Evolutionary conservation across 768 basidiomycete species (phyloP), one percentile per base, ranked within the genome.

Genomic region (Tulasnella sp.): DNA sequence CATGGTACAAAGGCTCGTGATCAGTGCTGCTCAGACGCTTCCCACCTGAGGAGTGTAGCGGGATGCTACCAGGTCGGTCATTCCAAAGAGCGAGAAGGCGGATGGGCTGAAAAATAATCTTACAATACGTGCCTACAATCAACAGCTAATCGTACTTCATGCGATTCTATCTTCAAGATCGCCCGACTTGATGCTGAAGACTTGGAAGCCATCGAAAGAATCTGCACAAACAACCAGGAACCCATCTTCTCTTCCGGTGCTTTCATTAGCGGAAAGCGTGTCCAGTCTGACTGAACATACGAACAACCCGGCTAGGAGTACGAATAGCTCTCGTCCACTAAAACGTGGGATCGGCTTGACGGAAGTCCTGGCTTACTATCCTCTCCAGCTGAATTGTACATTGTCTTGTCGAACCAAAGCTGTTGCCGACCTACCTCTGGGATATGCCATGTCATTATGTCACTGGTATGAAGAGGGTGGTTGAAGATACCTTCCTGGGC

Each of bases 61-160:
- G 69, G 95, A 94, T 18, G n/a, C n/a, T n/a, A n/a, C n/a, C n/a
- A 92, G 91, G 85, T 91, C 91, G 12, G 93, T 96, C 81, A 95
- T 96, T 83, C 95, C 95, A 22, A 96, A 96, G 89, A 91, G 91
- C 78, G 93, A 95, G 41, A 88, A 92, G 80, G 88, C 92, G 84
- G 86, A 75, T 41, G 6, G 74, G 16, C 20, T 75, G 34, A 42
- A 40, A 41, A 75, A n/a, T 14, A 75, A 75, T 28, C 7, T 75
- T 42, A 9, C 40, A 2, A 41, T 75, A 42, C 74, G 76, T 41
- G 46, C n/a, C 4, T 58, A 2, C 4, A 20, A 24, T 12, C 20
- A 1, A 9, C 60, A 40, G 20, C 37, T 34, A 14, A 69, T 69
- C 31, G 34, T 3, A 28, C 14, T 69, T 16, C 28, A 3, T 37